phyloP scores from a whole-genome alignment of 208 protist species.

The Trypanosoma mega region DNA sequence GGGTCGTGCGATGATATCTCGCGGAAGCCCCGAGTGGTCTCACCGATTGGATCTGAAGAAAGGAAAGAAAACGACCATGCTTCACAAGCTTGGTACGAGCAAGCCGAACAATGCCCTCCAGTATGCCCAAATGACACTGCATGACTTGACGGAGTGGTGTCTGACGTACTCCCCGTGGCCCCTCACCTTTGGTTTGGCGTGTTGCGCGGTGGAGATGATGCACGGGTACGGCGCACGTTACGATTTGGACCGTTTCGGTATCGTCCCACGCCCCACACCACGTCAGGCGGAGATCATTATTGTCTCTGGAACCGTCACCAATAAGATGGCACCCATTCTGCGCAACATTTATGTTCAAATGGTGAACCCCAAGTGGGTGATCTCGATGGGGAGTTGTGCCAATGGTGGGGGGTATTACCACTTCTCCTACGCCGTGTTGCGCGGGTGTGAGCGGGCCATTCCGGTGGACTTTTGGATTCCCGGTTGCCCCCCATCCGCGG shows the following conservation, averaged over 20 bases:
- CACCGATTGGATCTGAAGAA: conserved; percentile 89
- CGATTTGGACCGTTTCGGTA: conserved; percentile 98
- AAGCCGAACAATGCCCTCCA: conserved; percentile 91
- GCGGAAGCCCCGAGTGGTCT: conserved; percentile 89
- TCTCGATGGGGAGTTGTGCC: conserved; percentile 96
- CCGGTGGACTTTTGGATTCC: conserved; percentile 99
- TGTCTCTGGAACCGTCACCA: conserved; percentile 98
- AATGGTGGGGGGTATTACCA: conserved; percentile 99
- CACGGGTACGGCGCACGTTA: conserved; percentile 95
- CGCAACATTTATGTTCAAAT: conserved; percentile 98
- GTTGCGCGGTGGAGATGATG: conserved; percentile 99
- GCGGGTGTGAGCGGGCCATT: conserved; percentile 97
- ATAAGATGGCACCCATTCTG: conserved; percentile 99
- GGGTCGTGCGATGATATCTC: conserved; percentile 89
- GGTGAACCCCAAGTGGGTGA: conserved; percentile 94
- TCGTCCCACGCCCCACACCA: conserved; percentile 94
- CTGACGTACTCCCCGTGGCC: conserved; percentile 97
- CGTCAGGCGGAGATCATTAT: conserved; percentile 98
- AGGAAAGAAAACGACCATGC: conserved; percentile 84
- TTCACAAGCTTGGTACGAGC: conserved; percentile 89
- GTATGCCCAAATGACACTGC: conserved; percentile 91
- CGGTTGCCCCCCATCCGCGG: conserved; percentile 97
- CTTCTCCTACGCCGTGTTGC: conserved; percentile 97
- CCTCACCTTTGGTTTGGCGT: conserved; percentile 98
- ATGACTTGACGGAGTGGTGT: conserved; percentile 89